Evolutionary conservation across 2,329 filamentous ascomycete genomes (phyloP).

Genomic region (Talaromyces sp.): DNA sequence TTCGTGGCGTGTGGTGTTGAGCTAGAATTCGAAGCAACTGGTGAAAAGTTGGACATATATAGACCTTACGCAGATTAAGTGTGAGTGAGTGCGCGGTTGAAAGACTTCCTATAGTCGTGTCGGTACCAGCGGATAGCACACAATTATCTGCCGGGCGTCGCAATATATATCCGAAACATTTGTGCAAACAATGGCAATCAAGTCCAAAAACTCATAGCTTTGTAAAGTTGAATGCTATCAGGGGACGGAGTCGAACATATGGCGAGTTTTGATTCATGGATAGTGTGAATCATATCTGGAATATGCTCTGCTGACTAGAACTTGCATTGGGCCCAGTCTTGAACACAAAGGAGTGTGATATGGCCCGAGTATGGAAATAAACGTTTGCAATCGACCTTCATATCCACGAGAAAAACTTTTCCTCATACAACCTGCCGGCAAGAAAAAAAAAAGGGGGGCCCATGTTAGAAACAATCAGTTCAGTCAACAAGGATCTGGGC

Average conservation of each 20-base stretch:
- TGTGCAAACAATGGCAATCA: not conserved
- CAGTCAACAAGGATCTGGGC: not conserved
- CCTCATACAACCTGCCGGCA: not conserved
- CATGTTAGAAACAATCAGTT: too few relatives aligned
- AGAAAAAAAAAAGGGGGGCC: not conserved
- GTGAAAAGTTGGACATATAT: slow-evolving; percentile 48
- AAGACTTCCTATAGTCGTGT: not conserved
- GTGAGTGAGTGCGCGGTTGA: not conserved
- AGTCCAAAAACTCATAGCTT: not conserved
- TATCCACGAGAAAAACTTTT: too few relatives aligned
- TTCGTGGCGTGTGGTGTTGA: slow-evolving; percentile 61
- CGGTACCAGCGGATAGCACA: not conserved
- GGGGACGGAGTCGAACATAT: not conserved
- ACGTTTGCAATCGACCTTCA: too few relatives aligned
- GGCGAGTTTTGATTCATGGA: not conserved
- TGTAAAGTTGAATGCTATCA: too few relatives aligned
- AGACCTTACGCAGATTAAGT: slow-evolving; percentile 42
- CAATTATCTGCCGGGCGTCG: not conserved
- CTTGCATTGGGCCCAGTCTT: not conserved
- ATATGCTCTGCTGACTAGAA: not conserved
- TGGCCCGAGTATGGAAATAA: not conserved
- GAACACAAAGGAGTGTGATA: not conserved
- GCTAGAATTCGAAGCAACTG: slow-evolving; percentile 43
- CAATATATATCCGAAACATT: not conserved
- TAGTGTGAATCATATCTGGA: not conserved